Conservation (phyloP, 441 rosid species). For the Flueggea neowawraea region DNA sequence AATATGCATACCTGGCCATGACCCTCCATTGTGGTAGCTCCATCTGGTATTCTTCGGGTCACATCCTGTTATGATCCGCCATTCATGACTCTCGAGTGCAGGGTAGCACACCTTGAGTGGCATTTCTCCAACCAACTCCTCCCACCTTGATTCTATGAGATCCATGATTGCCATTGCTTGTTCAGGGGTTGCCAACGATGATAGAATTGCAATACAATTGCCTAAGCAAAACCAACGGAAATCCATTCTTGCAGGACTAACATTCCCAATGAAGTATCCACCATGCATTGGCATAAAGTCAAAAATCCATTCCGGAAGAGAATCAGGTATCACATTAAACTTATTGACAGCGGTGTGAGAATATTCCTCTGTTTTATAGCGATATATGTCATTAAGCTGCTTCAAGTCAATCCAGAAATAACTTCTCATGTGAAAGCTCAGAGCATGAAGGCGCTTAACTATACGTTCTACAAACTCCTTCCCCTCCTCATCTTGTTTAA, state of each 20-base stretch:
- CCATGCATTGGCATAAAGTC: constrained; percentile 85
- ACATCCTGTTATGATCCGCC: constrained; percentile 81
- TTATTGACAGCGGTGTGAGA: constrained; percentile 94
- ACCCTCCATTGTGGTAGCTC: constrained; percentile 98
- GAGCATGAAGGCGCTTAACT: constrained; percentile 81
- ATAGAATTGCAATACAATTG: constrained; percentile 81
- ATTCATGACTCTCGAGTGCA: constrained; percentile 84
- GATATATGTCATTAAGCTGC: constrained; percentile 88
- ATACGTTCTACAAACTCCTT: constrained; percentile 81
- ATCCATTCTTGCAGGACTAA: constrained; percentile 93
- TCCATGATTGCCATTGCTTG: constrained; percentile 95
- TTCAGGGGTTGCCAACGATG: constrained; percentile 89
- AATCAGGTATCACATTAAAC: constrained; percentile 91
- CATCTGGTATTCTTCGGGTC: constrained; percentile 93
- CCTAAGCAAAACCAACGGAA: constrained; percentile 96
- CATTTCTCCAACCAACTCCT: constrained; percentile 94
- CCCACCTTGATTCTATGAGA: constrained; percentile 93
- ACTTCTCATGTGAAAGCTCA: constrained; percentile 86
- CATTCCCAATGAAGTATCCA: constrained; percentile 89
- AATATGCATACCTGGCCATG: constrained; percentile 81
- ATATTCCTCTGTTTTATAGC: constrained; percentile 93
- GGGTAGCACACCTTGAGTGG: constrained; percentile 90
- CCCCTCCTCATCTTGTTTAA: constrained; percentile 84
- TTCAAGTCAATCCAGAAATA: constrained; percentile 92
- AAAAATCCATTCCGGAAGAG: constrained; percentile 92